These are phyloP conservation scores for Raphidocelis subcapitata DNA, from an alignment of 139 green algal genomes.

Conservation along the genomic window DNA sequence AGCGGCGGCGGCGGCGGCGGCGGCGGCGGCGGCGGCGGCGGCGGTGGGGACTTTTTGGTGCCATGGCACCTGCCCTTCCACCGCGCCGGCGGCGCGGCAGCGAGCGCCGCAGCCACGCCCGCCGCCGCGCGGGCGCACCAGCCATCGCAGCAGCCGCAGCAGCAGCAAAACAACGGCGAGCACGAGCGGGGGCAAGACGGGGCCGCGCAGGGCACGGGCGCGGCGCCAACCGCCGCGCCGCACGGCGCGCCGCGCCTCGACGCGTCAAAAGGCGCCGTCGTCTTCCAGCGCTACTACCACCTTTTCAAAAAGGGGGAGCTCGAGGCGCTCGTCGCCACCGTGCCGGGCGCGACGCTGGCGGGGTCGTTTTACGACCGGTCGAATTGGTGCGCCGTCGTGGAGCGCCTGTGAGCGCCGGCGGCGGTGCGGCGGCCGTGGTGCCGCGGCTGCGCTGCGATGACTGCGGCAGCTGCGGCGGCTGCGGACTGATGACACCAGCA, in stretches of 20 bases:
- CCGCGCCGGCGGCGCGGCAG: slow-evolving; percentile 39
- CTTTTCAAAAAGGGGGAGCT: slow-evolving; percentile 88
- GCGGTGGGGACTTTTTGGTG: slow-evolving; percentile 88
- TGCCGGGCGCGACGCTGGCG: slow-evolving; percentile 43
- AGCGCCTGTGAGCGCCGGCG: too few relatives aligned
- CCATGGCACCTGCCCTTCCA: slow-evolving; percentile 96
- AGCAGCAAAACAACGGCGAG: too few relatives aligned
- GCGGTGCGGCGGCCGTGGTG: background rate
- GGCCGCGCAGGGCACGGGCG: background rate
- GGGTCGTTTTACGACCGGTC: slow-evolving; percentile 80
- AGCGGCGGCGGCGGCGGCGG: too few relatives aligned
- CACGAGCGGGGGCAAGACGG: background rate
- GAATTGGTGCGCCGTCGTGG: slow-evolving; percentile 87
- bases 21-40: too few relatives aligned
- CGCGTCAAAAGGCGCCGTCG: slow-evolving; percentile 69
- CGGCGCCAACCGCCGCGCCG: background rate
- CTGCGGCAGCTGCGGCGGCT: background rate
- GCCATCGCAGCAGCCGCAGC: background rate
- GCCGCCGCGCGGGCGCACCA: background rate
- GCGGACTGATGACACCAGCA: background rate
- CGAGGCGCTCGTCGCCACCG: slow-evolving; percentile 50
- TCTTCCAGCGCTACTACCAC: slow-evolving; percentile 97
- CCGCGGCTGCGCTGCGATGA: background rate
- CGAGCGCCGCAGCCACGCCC: background rate
- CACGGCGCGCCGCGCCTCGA: slow-evolving; percentile 46